These are phyloP conservation scores for Penicillium frequentans DNA, from an alignment of 2,329 filamentous ascomycete genomes.

Conservation along the genomic window DNA sequence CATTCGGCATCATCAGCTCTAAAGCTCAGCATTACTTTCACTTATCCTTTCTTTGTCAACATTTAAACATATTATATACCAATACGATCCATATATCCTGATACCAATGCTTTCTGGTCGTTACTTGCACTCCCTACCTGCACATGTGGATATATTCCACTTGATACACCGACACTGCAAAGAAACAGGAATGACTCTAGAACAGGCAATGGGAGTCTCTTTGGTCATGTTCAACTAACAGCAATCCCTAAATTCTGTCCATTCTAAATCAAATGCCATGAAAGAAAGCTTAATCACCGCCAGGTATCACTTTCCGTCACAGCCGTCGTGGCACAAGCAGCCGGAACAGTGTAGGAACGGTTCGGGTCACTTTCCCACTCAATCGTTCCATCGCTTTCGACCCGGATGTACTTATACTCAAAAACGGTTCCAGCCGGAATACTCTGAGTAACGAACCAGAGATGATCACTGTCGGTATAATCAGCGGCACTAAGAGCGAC, in stretches of 20 bases:
- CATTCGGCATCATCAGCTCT: constrained; percentile 18
- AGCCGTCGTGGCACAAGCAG: constrained; percentile 32
- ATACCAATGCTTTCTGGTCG: too few relatives aligned
- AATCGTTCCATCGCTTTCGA: constrained; percentile 55
- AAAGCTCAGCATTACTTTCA: background rate
- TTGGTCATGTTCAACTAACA: background rate
- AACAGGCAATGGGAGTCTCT: background rate
- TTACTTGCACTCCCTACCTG: too few relatives aligned
- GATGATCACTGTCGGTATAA: constrained; percentile 60
- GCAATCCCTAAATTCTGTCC: background rate
- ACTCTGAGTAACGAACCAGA: constrained; percentile 61
- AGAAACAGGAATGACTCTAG: too few relatives aligned
- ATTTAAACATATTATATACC: background rate
- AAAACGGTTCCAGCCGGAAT: constrained; percentile 58
- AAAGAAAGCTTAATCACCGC: constrained; percentile 7
- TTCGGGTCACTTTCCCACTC: constrained; percentile 64
- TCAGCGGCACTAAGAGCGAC: constrained; percentile 57
- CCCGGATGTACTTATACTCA: constrained; percentile 69
- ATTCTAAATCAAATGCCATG: background rate
- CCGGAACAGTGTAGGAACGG: constrained; percentile 41
- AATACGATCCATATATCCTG: background rate
- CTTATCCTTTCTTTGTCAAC: background rate
- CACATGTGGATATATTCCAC: too few relatives aligned
- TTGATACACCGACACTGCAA: background rate
- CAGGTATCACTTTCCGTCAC: constrained; percentile 41